Evolutionary conservation across 768 basidiomycete genomes (phyloP), one percentile per base, ranked within the genome.

Genomic region (Termitomyces sp.): DNA sequence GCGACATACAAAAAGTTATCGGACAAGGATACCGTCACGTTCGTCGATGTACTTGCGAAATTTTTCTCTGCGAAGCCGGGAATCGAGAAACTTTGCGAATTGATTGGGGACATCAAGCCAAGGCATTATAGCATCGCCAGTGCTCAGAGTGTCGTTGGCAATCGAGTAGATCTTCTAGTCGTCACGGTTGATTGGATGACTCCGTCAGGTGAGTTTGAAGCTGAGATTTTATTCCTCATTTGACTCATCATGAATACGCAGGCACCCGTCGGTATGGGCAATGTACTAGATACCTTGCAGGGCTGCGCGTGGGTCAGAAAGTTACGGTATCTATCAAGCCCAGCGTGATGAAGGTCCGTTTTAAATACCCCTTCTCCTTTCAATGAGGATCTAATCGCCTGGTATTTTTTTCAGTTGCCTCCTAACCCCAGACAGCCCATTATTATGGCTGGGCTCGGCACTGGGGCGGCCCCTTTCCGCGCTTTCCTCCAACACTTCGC

Each of bases 51-150:
- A 31, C 75, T 99, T 54, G 79, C 76, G 63, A 82, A 80, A 70
- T 98, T 92, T 73, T 79, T 79, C 29, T 91, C 86, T 63, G 94
- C 96, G 34, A 81, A 81, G 61, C 94, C 94, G 1, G 83, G 85
- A 36, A 87, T 98, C 42, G 93, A 93, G 74, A 86, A 81, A 59
- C 81, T 97, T 3, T 95, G 96, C 68, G 91, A 92, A 71, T 72
- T 97, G 67, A 80, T 98, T 49, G 96, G 94, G 0, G 94, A 97
- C 71, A 98, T 94, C 79, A 95, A 97, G 74, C 96, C 96, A 4
- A 84, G 97, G 63, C 97, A 98, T 74, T 99, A 99, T 75, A 96
- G 94, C 73, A 99, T 99, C 70, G 96, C 97, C 25, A 94, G 92
- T 66, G 86, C 94, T 38, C 96, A 98, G 74, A 91, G 90, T 69